phyloP scores from a whole-genome alignment of 192 early-diverging fungal species.

The Entrophospora sp. region DNA sequence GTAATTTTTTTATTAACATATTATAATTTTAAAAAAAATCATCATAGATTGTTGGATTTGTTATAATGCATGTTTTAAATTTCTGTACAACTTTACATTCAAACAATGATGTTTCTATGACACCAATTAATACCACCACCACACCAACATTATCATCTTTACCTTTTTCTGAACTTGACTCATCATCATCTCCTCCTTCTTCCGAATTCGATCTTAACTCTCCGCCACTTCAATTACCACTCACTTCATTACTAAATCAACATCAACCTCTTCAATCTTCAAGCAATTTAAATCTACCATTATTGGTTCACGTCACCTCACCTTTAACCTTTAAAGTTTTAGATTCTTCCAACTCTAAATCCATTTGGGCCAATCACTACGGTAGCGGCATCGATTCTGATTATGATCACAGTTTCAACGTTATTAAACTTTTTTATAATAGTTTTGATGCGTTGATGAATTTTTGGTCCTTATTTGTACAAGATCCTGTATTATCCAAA shows the following conservation, averaged over 20 bases:
- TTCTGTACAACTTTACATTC: slow-evolving; percentile 46
- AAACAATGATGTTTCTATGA: not conserved
- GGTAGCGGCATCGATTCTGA: too few relatives aligned
- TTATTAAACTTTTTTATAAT: slow-evolving; percentile 28
- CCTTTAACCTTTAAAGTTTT: slow-evolving; percentile 39
- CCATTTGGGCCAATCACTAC: too few relatives aligned
- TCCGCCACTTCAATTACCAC: slow-evolving; percentile 12
- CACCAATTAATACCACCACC: too few relatives aligned
- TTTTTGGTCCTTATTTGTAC: slow-evolving; percentile 42
- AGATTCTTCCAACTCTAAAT: slow-evolving; percentile 22
- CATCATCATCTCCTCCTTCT: too few relatives aligned
- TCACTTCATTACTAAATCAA: slow-evolving; percentile 33
- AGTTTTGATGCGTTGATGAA: slow-evolving; percentile 36
- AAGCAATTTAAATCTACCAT: too few relatives aligned
- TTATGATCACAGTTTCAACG: too few relatives aligned
- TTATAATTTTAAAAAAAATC: not conserved
- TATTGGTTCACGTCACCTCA: slow-evolving; percentile 44
- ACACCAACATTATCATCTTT: too few relatives aligned
- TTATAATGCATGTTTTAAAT: slow-evolving; percentile 55
- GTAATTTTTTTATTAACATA: not conserved
- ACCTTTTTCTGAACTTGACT: too few relatives aligned
- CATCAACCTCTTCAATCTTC: slow-evolving; percentile 28
- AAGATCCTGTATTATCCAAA: slow-evolving; percentile 49
- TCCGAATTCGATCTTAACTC: not conserved
- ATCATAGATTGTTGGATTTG: slow-evolving; percentile 46